phyloP scores from a whole-genome alignment of 2,329 filamentous ascomycete species.

The Diaporthe batatas region DNA sequence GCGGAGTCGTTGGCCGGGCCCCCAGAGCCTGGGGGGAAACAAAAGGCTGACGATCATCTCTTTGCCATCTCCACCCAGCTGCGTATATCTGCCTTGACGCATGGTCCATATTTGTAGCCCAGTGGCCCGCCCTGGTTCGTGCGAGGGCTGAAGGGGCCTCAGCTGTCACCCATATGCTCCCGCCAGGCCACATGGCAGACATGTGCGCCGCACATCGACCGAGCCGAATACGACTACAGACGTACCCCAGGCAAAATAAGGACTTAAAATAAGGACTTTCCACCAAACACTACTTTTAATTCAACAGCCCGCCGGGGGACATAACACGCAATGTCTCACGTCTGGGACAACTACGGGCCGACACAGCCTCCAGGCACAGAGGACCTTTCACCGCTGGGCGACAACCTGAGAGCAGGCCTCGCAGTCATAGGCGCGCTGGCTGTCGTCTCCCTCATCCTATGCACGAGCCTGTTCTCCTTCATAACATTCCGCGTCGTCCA shows the following conservation, averaged over 20 bases:
- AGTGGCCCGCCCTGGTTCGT: background rate
- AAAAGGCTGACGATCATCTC: background rate
- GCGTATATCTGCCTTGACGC: background rate
- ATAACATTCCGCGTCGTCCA: slow-evolving; percentile 35
- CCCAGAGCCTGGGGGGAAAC: background rate
- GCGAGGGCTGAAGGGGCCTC: background rate
- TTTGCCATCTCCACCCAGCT: background rate
- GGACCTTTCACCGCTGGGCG: slow-evolving; percentile 18
- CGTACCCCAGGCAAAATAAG: background rate
- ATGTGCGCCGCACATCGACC: slow-evolving; percentile 3
- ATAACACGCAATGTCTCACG: slow-evolving; percentile 7
- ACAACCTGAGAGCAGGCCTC: slow-evolving; percentile 17
- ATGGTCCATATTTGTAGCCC: slow-evolving; percentile 15
- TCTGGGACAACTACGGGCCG: slow-evolving; percentile 23
- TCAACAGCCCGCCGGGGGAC: background rate
- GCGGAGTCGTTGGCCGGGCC: slow-evolving; percentile 1
- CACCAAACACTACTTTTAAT: no score
- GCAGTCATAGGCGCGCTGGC: slow-evolving; percentile 23
- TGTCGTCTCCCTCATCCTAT: slow-evolving; percentile 17
- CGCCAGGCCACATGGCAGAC: slow-evolving; percentile 19
- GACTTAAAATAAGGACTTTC: background rate
- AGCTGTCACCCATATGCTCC: background rate
- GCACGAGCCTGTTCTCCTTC: slow-evolving; percentile 30
- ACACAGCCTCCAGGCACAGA: slow-evolving; percentile 20
- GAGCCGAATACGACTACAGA: slow-evolving; percentile 27